These are phyloP conservation scores for Amorphotheca resinae DNA, from an alignment of 495 filamentous ascomycete genomes.

Conservation along the genomic window DNA sequence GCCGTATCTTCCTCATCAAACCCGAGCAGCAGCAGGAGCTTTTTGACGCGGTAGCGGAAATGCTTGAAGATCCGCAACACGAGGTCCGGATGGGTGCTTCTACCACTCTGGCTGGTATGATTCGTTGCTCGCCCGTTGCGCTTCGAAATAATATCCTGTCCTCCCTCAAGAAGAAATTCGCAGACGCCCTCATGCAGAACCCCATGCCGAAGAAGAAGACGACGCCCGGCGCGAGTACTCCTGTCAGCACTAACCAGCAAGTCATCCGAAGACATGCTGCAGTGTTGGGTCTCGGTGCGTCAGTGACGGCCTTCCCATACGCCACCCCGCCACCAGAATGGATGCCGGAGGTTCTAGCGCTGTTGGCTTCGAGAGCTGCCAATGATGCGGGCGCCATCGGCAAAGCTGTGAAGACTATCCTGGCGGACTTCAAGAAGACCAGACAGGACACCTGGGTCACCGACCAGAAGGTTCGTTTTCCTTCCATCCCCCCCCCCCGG, in stretches of 20 bases:
- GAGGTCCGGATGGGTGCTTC: constrained; percentile 91
- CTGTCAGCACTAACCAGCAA: constrained; percentile 62
- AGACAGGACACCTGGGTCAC: constrained; percentile 98
- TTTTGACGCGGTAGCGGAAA: constrained; percentile 80
- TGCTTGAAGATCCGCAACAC: constrained; percentile 84
- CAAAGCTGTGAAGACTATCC: constrained; percentile 89
- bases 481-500: background rate
- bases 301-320: constrained; percentile 96
- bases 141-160: constrained; percentile 66
- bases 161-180: constrained; percentile 67
- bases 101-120: constrained; percentile 91
- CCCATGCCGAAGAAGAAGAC: constrained; percentile 67
- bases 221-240: constrained; percentile 44
- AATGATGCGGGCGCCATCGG: constrained; percentile 87
- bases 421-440: constrained; percentile 99
- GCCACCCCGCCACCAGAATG: constrained; percentile 80
- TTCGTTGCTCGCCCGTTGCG: constrained; percentile 81
- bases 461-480: constrained; percentile 72
- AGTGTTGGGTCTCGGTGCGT: constrained; percentile 78
- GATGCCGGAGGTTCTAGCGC: constrained; percentile 88
- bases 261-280: constrained; percentile 79
- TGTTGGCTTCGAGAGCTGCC: constrained; percentile 71
- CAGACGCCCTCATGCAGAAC: constrained; percentile 59
- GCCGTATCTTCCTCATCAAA: constrained; percentile 87
- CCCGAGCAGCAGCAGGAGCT: constrained; percentile 60